Percentiles rank a stretch among this genome's conserved stretches.
Evolutionary conservation across 2,329 filamentous ascomycete genomes (phyloP).

Genomic region (Aureobasidium sp.): DNA sequence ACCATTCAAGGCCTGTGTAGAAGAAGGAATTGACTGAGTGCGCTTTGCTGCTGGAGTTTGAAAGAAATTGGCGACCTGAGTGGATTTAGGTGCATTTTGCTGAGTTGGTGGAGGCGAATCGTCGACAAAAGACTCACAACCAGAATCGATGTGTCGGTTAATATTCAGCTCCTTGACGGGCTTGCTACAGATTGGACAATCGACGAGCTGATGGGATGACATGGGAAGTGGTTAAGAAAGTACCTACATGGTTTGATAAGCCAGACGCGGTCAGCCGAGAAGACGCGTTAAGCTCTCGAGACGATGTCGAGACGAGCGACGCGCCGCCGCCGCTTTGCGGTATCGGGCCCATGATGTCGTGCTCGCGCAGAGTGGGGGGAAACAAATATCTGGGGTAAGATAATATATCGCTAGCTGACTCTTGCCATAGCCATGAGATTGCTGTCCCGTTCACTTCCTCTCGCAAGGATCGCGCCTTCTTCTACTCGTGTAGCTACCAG

Average conservation of each 20-base stretch:
- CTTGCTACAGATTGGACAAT: conserved; percentile 75
- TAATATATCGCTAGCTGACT: not conserved
- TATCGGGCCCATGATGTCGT: conserved; percentile 10
- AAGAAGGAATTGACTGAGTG: not conserved
- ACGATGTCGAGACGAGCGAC: not conserved
- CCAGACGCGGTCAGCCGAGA: not conserved
- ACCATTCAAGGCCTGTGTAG: conserved; percentile 19
- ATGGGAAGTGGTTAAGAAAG: not conserved
- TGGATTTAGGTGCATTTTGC: conserved; percentile 33
- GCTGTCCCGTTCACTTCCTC: not conserved
- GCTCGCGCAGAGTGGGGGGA: not conserved
- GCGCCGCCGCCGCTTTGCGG: not conserved
- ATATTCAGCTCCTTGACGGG: conserved; percentile 66
- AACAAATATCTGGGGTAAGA: conserved; percentile 7
- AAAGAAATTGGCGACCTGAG: conserved; percentile 48
- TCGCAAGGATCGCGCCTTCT: not conserved
- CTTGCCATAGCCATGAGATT: not conserved
- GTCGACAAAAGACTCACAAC: conserved; percentile 62
- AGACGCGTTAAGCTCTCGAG: conserved; percentile 4
- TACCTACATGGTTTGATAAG: not conserved
- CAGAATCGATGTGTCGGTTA: conserved; percentile 85
- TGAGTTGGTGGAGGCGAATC: conserved; percentile 38
- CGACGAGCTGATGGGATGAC: conserved; percentile 45
- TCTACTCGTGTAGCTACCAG: not conserved
- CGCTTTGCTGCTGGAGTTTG: conserved; percentile 44